These are phyloP conservation scores for Scutellaria galericulata DNA, from an alignment of 257 asterid species.

Conservation along the genomic window DNA sequence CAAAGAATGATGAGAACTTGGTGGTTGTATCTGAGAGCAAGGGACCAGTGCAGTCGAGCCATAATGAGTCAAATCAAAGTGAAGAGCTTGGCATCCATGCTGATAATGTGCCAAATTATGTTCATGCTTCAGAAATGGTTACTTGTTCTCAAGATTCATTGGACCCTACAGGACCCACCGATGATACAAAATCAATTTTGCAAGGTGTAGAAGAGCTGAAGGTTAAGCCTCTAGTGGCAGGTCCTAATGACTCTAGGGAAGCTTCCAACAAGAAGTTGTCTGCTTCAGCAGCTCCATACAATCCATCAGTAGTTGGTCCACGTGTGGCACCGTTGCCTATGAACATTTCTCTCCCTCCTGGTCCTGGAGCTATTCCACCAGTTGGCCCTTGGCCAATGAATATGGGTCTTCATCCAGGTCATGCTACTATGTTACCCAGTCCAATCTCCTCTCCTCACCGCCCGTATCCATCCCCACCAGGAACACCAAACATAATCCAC, in stretches of 20 bases:
- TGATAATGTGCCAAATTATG: conserved; percentile 38
- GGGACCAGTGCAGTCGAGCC: conserved; percentile 40
- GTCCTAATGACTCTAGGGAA: conserved; percentile 63
- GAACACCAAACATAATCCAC: conserved; percentile 88
- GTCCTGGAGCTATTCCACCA: conserved; percentile 65
- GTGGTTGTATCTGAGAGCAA: conserved; percentile 41
- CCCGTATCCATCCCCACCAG: conserved; percentile 88
- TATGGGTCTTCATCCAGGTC: conserved; percentile 86
- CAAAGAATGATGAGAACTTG: conserved; percentile 40
- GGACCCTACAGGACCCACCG: conserved; percentile 35
- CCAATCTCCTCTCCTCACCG: conserved; percentile 89
- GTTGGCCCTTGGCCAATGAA: conserved; percentile 88
- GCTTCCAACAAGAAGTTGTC: conserved; percentile 76
- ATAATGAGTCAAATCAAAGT: conserved; percentile 42
- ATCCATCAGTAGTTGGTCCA: conserved; percentile 68
- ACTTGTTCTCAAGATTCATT: conserved; percentile 45
- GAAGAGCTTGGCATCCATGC: conserved; percentile 41
- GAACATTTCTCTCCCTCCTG: conserved; percentile 62
- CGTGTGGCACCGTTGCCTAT: conserved; percentile 70
- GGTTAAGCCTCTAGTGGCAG: conserved; percentile 43
- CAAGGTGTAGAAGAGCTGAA: conserved; percentile 56
- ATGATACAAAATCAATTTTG: conserved; percentile 42
- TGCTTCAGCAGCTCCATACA: conserved; percentile 96
- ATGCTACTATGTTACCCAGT: conserved; percentile 65
- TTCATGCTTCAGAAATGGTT: conserved; percentile 44